phyloP scores from a whole-genome alignment of 768 basidiomycete genomes.

The Suillus brevipes region DNA sequence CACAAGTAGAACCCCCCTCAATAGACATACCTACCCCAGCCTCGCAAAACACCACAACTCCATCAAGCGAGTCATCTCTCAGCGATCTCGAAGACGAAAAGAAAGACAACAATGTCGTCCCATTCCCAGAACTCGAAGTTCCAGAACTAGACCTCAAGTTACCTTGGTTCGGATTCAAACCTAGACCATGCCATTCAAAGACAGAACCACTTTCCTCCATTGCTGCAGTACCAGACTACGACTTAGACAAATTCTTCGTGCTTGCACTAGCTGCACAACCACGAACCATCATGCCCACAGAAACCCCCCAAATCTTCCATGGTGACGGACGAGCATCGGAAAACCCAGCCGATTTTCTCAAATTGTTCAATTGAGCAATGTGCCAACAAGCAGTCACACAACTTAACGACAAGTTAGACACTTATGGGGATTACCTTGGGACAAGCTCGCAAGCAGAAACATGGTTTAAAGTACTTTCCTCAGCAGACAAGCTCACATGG shows the following conservation, averaged over 20 bases:
- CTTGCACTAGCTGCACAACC: too few species aligned
- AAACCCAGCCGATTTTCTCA: background rate
- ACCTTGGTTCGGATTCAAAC: fast-evolving
- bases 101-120: background rate
- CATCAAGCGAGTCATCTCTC: fast-evolving
- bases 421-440: too few species aligned
- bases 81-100: background rate
- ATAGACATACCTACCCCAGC: too few species aligned
- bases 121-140: background rate
- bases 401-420: too few species aligned
- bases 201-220: too few species aligned
- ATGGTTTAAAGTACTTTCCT: too few species aligned
- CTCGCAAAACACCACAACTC: background rate
- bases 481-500: too few species aligned
- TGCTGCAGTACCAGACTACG: too few species aligned
- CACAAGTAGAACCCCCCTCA: too few species aligned
- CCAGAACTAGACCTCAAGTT: fast-evolving
- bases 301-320: background rate
- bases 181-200: fast-evolving
- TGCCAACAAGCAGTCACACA: too few species aligned
- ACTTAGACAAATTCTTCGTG: background rate
- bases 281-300: background rate
- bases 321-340: background rate
- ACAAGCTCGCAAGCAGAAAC: too few species aligned
- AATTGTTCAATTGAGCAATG: background rate